Evolutionary conservation across 176 grass and related monocot genomes (phyloP).

Genomic region (Cenchrus fungigraminus): DNA sequence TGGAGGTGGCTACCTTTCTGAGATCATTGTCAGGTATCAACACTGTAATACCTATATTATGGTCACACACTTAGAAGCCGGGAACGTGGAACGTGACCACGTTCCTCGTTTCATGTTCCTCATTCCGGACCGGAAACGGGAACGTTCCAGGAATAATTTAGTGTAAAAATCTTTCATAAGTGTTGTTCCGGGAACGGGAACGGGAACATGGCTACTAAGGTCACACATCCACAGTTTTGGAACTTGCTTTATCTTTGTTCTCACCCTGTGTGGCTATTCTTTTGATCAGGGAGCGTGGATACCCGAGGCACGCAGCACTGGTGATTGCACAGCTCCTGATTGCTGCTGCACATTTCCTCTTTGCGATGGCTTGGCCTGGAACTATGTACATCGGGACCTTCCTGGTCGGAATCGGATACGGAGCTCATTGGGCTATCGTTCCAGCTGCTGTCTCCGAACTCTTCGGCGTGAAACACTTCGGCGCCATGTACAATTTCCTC

Average conservation of each 20-base stretch:
- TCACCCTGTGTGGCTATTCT: slow-evolving; percentile 13
- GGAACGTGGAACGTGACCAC: too few species aligned
- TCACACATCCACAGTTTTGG: background rate
- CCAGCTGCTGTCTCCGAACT: slow-evolving; percentile 71
- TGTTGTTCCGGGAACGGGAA: too few species aligned
- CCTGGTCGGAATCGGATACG: slow-evolving; percentile 72
- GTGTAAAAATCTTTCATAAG: too few species aligned
- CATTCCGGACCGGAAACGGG: too few species aligned
- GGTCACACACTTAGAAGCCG: background rate
- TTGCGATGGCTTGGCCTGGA: slow-evolving; percentile 86
- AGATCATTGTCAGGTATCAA: slow-evolving; percentile 72
- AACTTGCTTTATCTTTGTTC: slow-evolving; percentile 1
- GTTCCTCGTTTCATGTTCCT: too few species aligned
- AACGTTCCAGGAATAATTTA: too few species aligned
- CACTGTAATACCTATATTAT: background rate
- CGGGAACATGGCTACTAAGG: too few species aligned
- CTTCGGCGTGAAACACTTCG: slow-evolving; percentile 71
- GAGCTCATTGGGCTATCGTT: slow-evolving; percentile 77
- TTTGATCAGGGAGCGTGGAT: slow-evolving; percentile 55
- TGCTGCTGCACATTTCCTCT: slow-evolving; percentile 68
- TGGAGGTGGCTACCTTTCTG: slow-evolving; percentile 84
- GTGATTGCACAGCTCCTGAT: slow-evolving; percentile 57
- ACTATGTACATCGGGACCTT: slow-evolving; percentile 78
- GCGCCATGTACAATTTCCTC: slow-evolving; percentile 83
- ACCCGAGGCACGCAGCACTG: slow-evolving; percentile 64